phyloP scores from a whole-genome alignment of 805 yeast species.

The Barnettozyma sp. region DNA sequence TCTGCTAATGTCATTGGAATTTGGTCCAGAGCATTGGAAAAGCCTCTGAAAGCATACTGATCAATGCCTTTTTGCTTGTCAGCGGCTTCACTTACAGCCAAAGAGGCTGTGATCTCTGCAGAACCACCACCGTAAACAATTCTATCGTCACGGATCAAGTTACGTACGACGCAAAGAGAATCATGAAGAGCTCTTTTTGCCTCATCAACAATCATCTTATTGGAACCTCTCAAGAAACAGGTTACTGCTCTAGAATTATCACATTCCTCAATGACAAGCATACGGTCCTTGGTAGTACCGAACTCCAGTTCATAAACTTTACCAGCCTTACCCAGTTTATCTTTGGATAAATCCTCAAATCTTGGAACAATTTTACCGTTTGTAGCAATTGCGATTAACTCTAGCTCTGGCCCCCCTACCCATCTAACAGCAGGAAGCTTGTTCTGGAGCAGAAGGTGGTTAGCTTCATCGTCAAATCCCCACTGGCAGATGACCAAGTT shows the following conservation, averaged over 20 bases:
- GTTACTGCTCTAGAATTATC: conserved; percentile 85
- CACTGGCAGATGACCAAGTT: conserved; percentile 97
- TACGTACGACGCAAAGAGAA: conserved; percentile 94
- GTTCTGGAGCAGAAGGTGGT: conserved; percentile 82
- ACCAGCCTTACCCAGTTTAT: conserved; percentile 86
- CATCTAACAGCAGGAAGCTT: conserved; percentile 94
- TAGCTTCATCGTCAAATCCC: conserved; percentile 99
- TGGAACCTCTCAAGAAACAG: conserved; percentile 89
- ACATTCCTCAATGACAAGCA: conserved; percentile 90
- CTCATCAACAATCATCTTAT: conserved; percentile 96
- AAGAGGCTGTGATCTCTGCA: conserved; percentile 88
- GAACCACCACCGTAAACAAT: conserved; percentile 99
- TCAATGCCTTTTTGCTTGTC: conserved; percentile 92
- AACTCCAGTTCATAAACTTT: conserved; percentile 80
- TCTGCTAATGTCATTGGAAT: conserved; percentile 95
- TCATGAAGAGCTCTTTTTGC: conserved; percentile 95
- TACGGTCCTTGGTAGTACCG: conserved; percentile 94
- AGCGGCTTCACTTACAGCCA: conserved; percentile 87
- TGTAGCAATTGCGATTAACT: conserved; percentile 94
- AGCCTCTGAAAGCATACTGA: conserved; percentile 96
- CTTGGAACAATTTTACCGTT: conserved; percentile 96
- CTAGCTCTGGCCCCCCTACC: conserved; percentile 98
- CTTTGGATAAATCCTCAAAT: conserved; percentile 80
- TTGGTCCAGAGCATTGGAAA: conserved; percentile 82
- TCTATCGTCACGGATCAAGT: conserved; percentile 83